These are phyloP conservation scores for Boletus tomentosulus DNA, from an alignment of 768 basidiomycete genomes.

Conservation along the genomic window DNA sequence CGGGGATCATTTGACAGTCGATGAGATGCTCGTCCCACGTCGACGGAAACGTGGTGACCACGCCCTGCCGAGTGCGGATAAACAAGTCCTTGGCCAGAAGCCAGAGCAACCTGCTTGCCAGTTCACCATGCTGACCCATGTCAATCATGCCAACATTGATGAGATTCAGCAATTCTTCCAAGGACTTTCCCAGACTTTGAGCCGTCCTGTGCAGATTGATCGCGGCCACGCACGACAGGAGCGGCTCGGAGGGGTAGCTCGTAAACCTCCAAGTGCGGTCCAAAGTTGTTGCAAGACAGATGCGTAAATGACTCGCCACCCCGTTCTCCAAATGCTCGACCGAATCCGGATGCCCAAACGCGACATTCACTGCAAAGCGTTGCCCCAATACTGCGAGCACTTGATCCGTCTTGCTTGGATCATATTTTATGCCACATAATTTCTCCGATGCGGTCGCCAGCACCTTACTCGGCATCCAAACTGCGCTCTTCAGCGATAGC, in stretches of 20 bases:
- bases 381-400: not conserved
- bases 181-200: not conserved
- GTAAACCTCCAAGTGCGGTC: slow-evolving; percentile 3
- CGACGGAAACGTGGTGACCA: too few relatives aligned
- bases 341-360: not conserved
- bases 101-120: slow-evolving; percentile 1
- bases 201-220: not conserved
- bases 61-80: not conserved
- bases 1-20: too few relatives aligned
- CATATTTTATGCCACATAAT: not conserved
- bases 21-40: not conserved
- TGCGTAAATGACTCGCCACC: slow-evolving; percentile 2
- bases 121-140: too few relatives aligned
- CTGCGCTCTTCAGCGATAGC: slow-evolving; percentile 1
- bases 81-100: not conserved
- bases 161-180: not conserved
- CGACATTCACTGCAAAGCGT: not conserved
- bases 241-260: slow-evolving; percentile 14
- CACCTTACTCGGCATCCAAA: not conserved
- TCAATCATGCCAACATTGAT: not conserved
- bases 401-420: not conserved
- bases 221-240: slow-evolving; percentile 9
- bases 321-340: not conserved
- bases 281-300: not conserved
- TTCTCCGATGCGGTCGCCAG: not conserved